A percentile compares a stretch with the other conserved stretches of the same genome.
Evolutionary conservation across 345 rosid genomes (phyloP).

Genomic region (Cardamine occulta): DNA sequence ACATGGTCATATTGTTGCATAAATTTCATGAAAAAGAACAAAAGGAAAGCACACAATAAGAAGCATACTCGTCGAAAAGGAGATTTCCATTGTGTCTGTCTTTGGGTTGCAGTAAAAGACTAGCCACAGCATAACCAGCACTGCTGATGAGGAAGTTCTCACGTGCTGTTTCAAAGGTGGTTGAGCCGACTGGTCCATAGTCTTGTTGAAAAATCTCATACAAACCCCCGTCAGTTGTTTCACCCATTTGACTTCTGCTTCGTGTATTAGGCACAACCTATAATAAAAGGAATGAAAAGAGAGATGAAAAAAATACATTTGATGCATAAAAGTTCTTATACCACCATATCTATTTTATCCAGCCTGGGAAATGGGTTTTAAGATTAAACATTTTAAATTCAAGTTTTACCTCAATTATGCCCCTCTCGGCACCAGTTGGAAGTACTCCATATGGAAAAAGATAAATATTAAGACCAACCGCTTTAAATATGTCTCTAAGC

Average conservation of each 20-base stretch:
- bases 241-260: constrained; percentile 99
- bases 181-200: constrained; percentile 92
- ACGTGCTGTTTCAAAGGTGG: constrained; percentile 91
- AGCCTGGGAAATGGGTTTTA: neutral
- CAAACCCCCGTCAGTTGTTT: constrained; percentile 97
- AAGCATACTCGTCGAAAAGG: constrained; percentile 83
- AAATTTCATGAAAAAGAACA: neutral
- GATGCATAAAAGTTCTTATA: neutral
- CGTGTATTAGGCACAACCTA: constrained; percentile 96
- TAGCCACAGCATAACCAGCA: constrained; percentile 99
- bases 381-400: neutral
- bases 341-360: neutral
- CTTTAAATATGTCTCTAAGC: constrained; percentile 86
- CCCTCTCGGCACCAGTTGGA: constrained; percentile 96
- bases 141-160: constrained; percentile 94
- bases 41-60: neutral
- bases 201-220: constrained; percentile 98
- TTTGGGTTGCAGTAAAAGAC: constrained; percentile 96
- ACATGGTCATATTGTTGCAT: neutral
- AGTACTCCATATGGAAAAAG: constrained; percentile 98
- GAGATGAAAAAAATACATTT: no score
- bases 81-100: constrained; percentile 99
- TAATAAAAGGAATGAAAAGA: constrained; percentile 1
- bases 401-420: constrained; percentile 83
- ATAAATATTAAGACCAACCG: constrained; percentile 86